Evolutionary conservation across 2,329 filamentous ascomycete species (phyloP), one percentile per base, ranked within the genome.

Genomic region (Trichoderma polysporum): DNA sequence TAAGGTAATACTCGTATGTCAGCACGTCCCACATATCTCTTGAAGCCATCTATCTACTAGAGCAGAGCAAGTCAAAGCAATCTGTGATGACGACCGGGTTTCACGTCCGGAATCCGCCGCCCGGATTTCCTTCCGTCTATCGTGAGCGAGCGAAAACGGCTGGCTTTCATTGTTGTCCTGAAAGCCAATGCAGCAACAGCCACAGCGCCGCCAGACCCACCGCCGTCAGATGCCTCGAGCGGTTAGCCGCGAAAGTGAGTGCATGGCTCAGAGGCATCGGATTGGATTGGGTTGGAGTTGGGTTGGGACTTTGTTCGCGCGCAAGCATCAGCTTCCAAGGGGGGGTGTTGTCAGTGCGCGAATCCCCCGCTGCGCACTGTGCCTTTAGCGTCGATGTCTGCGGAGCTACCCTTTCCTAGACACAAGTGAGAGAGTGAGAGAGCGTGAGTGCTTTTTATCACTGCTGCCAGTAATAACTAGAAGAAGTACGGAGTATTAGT

Each of bases 341-440:
- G 58, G 58, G 58, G 37, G 65, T 35, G 50, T 39, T 37, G 7
- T 39, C 66, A 64, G 66, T 67, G 59, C 33, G 33, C 7, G 2
- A 8, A 37, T 19, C 19, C 41, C 62, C 63, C 31, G 17, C 37
- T 19, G n/a, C 17, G 22, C 29, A 67, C 66, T 47, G 66, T 67
- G 2, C 7, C 10, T 12, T n/a, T 66, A 58, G 62, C 53, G 62
- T 35, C 58, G 65, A 67, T 67, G 19, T n/a, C 39, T 27, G 27
- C n/a, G 45, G 37, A 22, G n/a, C 25, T 37, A 41, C n/a, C n/a
- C n/a, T n/a, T n/a, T n/a, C n/a, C n/a, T n/a, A n/a, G n/a, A n/a
- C n/a, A n/a, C n/a, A n/a, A n/a, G n/a, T n/a, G n/a, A n/a, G n/a
- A n/a, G n/a, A n/a, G n/a, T n/a, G n/a, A n/a, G n/a, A n/a, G n/a